Evolutionary conservation across 2,329 filamentous ascomycete species (phyloP), one percentile per base, ranked within the genome.

Genomic region (Aspergillus sp.): DNA sequence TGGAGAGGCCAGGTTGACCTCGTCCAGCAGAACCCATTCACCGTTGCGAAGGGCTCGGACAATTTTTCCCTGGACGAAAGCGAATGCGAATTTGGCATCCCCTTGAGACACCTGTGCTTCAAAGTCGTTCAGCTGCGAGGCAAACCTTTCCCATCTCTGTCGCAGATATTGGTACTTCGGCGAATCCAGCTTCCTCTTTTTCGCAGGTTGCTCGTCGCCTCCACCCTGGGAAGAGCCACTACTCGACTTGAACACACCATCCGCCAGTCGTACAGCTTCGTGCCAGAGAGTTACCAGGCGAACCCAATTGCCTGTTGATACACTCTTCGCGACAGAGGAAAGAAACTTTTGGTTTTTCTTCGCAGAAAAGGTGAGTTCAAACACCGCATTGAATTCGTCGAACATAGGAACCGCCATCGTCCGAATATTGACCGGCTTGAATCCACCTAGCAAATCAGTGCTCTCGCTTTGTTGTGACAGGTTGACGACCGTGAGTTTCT

Each of bases 381-480:
- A 97, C 0, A 99, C 79, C 20, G 93, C 86, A 60, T 95, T 91
- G 59, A 99, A 99, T 58, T 95, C 90, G 61, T 97, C 94, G 63
- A 96, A 91, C 65, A 99, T 76, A 0, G 94, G 93, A 34, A 97
- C 83, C 0, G 94, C 88, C 52, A 97, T 79, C 55, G 86, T 95
- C 59, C 93, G 86, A 40, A 94, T 84, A 67, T 93, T 97, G 54
- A 99, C 88, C 0, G 94, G 94, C 70, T 99, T 99, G 77, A 96
- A 97, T 0, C 94, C 94, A 63, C 94, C 95, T 0, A 99, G 79
- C 11, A 99, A 77, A 74, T 99, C 94, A n/a, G 92, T 89, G 38
- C 89, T 92, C 72, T 99, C 95, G 65, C 92, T 97, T 70, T 99
- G 95, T 68, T 99, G 95, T 0, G 94, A 99, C 68, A 99, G 72